A percentile compares a stretch with the other conserved stretches of the same genome.
Conservation (phyloP, 768 basidiomycete species). For the Boletus eberwhitei region DNA sequence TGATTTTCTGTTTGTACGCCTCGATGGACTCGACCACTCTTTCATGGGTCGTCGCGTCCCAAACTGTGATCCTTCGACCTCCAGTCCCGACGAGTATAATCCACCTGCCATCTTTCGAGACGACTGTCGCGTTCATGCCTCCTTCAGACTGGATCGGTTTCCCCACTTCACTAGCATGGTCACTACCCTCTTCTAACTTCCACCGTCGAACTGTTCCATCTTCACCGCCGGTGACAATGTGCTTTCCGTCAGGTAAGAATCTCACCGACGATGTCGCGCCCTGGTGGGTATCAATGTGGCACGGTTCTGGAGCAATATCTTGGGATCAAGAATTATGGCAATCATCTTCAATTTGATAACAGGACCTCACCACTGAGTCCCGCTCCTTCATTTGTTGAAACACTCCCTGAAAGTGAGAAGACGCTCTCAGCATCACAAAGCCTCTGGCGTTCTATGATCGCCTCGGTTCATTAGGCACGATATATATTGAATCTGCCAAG, state of each 20-base stretch:
- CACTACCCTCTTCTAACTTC: neutral
- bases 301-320: slow-evolving; percentile 1
- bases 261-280: slow-evolving; percentile 5
- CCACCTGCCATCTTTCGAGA: slow-evolving; percentile 21
- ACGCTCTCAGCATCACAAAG: neutral
- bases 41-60: slow-evolving; percentile 4
- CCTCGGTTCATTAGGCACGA: neutral
- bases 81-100: neutral
- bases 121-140: neutral
- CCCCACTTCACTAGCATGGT: neutral
- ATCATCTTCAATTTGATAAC: neutral
- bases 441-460: slow-evolving; percentile 1
- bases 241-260: slow-evolving; percentile 10
- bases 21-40: slow-evolving; percentile 7
- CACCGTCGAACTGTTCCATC: slow-evolving; percentile 12
- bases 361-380: neutral
- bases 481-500: neutral
- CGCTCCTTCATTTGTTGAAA: neutral
- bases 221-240: neutral
- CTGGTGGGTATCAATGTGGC: neutral
- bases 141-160: neutral
- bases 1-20: slow-evolving; percentile 14
- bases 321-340: neutral
- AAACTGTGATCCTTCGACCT: slow-evolving; percentile 7
- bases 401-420: neutral